Percentiles rank a stretch among this genome's conserved stretches.
Evolutionary conservation across 192 early-diverging fungal genomes (phyloP).

Genomic region (Diversispora eburnea): DNA sequence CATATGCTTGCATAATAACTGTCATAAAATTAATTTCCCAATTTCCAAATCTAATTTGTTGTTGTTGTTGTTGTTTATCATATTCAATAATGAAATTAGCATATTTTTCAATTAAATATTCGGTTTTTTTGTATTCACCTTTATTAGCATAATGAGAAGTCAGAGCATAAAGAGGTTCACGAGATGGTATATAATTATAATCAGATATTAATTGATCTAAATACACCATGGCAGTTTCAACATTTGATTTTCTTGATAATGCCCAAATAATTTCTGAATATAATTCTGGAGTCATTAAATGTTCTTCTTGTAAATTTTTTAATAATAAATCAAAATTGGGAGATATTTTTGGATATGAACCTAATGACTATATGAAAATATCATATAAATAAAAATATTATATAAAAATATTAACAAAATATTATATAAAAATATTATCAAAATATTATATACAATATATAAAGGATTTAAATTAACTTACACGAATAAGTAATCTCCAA

Average conservation of each 20-base stretch:
- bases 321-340: not conserved
- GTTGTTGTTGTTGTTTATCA: not conserved
- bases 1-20: conserved; percentile 6
- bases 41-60: not conserved
- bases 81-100: not conserved
- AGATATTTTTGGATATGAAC: not conserved
- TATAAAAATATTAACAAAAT: not conserved
- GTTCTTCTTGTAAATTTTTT: not conserved
- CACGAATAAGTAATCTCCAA: conserved; percentile 14
- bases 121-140: not conserved
- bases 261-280: conserved; percentile 14
- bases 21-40: conserved; percentile 5
- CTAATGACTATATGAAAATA: not conserved
- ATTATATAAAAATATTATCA: not conserved
- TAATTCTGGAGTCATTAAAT: not conserved
- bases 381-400: not conserved
- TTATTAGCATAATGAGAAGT: conserved; percentile 1
- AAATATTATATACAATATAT: no score
- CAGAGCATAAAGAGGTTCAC: not conserved
- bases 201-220: not conserved
- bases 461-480: not conserved
- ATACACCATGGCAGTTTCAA: not conserved
- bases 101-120: conserved; percentile 7
- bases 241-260: conserved; percentile 12
- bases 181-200: conserved; percentile 8